Evolutionary conservation across 495 filamentous ascomycete species (phyloP).

Genomic region (Chaetomidium leptoderma): DNA sequence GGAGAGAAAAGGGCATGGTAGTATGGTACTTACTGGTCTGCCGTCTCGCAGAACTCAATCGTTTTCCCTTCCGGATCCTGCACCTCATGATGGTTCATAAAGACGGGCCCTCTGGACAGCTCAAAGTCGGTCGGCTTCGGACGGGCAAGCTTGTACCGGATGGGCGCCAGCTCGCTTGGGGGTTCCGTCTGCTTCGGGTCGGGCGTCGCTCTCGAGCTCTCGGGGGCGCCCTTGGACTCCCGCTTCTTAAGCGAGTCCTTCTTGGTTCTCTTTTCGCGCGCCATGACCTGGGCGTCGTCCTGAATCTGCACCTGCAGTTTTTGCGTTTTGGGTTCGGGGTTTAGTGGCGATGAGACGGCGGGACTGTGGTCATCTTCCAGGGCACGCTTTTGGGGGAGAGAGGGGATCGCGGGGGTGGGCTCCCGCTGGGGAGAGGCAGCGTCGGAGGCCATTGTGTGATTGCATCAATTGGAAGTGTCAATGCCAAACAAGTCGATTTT

Average conservation of each 20-base stretch:
- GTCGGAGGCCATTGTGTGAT: constrained; percentile 37
- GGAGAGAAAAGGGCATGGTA: too few relatives aligned
- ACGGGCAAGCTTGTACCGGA: constrained; percentile 55
- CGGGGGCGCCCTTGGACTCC: constrained; percentile 59
- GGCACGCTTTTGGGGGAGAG: constrained; percentile 56
- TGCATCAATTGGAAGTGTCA: background rate
- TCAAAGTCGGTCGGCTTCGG: constrained; percentile 58
- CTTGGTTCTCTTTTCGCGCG: constrained; percentile 53
- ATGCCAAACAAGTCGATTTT: background rate
- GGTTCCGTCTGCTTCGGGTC: constrained; percentile 53
- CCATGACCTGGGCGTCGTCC: constrained; percentile 37
- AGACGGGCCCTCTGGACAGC: constrained; percentile 51
- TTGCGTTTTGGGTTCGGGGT: constrained; percentile 48
- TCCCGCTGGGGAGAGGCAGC: constrained; percentile 38
- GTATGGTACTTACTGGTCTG: constrained; percentile 54
- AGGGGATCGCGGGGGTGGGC: constrained; percentile 36
- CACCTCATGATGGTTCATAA: constrained; percentile 48
- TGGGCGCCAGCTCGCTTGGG: constrained; percentile 43
- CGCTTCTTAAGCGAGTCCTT: constrained; percentile 75
- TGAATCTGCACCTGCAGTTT: constrained; percentile 32
- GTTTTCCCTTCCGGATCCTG: constrained; percentile 41
- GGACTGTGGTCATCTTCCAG: constrained; percentile 53
- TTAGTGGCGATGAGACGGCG: constrained; percentile 58
- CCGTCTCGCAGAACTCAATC: constrained; percentile 57
- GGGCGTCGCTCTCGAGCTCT: constrained; percentile 51